Conservation (phyloP, 257 asterid species). For the Primulina eburnea region DNA sequence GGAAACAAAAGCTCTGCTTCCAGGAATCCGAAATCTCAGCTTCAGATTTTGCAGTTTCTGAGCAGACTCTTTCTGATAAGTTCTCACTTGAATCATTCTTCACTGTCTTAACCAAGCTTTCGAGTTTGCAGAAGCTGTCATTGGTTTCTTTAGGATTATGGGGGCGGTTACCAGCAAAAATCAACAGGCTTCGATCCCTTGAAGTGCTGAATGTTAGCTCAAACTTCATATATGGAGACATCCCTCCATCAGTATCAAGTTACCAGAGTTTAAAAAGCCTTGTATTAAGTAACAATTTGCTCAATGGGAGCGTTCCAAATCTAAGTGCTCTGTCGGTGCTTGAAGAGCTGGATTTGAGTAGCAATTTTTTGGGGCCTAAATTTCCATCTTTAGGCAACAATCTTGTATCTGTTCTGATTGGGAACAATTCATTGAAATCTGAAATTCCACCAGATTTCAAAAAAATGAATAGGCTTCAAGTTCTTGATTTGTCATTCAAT, state of each 20-base stretch:
- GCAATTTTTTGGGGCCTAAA: constrained; percentile 57
- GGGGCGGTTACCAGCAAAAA: constrained; percentile 75
- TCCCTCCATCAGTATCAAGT: constrained; percentile 58
- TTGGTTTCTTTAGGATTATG: constrained; percentile 73
- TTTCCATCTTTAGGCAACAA: constrained; percentile 58
- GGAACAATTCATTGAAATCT: constrained; percentile 66
- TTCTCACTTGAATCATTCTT: constrained; percentile 82
- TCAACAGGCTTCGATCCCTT: constrained; percentile 66
- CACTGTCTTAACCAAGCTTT: constrained; percentile 77
- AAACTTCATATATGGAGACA: constrained; percentile 57
- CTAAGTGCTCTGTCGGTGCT: constrained; percentile 45
- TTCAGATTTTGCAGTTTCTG: constrained; percentile 32
- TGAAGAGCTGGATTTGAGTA: constrained; percentile 72
- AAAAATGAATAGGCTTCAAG: constrained; percentile 41
- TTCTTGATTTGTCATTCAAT: constrained; percentile 66
- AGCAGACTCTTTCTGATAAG: constrained; percentile 45
- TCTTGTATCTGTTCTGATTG: constrained; percentile 41
- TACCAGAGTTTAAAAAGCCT: constrained; percentile 53
- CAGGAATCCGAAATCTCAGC: constrained; percentile 31
- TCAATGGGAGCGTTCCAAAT: constrained; percentile 77
- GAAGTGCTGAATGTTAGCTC: constrained; percentile 62
- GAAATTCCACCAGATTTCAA: constrained; percentile 53
- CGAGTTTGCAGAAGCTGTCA: constrained; percentile 54
- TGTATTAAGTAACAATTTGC: constrained; percentile 55
- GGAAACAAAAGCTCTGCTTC: constrained; percentile 69